Conservation (phyloP, 371 early-diverging fungal genomes). For the Mucor irregularis region DNA sequence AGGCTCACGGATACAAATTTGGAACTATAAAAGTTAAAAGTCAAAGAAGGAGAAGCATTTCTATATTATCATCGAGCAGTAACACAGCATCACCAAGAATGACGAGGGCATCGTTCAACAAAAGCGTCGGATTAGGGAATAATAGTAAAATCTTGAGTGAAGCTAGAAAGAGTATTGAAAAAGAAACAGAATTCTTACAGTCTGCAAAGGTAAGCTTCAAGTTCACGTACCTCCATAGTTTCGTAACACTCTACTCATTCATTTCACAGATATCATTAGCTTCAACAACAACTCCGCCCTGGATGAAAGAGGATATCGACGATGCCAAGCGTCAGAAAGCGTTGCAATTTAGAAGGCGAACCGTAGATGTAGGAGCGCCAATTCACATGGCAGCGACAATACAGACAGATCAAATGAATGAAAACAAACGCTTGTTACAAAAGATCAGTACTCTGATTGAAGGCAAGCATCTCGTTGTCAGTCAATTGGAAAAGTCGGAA, state of each 20-base stretch:
- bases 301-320: neutral
- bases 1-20: constrained; percentile 9
- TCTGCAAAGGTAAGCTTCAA: constrained; percentile 12
- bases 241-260: no score
- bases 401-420: constrained; percentile 3
- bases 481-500: constrained; percentile 50
- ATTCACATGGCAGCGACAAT: neutral
- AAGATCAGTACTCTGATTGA: constrained; percentile 12
- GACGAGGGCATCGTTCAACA: no score
- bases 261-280: constrained; percentile 6
- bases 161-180: constrained; percentile 13
- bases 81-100: constrained; percentile 1
- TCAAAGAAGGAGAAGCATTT: constrained; percentile 4
- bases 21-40: constrained; percentile 15
- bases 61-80: neutral
- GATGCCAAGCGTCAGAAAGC: neutral
- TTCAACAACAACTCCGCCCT: neutral
- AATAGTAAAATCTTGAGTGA: constrained; percentile 5
- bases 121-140: neutral
- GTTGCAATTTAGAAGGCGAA: constrained; percentile 14
- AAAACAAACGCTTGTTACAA: constrained; percentile 12
- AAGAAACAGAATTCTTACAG: constrained; percentile 13
- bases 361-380: constrained; percentile 7
- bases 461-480: constrained; percentile 43
- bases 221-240: no score